Base-by-base conservation (phyloP, 2,329 filamentous ascomycete genomes). In the Xylaria sp. region DNA sequence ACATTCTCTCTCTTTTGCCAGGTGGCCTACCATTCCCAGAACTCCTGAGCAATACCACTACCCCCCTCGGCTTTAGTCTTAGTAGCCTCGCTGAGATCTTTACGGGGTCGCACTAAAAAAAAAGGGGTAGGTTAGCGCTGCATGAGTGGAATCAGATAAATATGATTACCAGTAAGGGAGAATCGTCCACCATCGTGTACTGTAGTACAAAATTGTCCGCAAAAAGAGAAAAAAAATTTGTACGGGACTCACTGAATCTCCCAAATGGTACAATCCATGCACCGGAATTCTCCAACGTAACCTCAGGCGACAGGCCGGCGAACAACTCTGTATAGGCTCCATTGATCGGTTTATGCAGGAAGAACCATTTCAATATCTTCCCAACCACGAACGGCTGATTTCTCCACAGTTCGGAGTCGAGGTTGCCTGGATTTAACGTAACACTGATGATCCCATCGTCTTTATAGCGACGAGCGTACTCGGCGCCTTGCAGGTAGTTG, bases 1-100 rank as follows among this genome's bases (percentile, higher is more conserved):
- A n/a, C n/a, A n/a, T n/a, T n/a, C n/a, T n/a, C n/a, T n/a, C n/a
- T n/a, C n/a, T n/a, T n/a, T n/a, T n/a, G n/a, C n/a, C n/a, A n/a
- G n/a, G n/a, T n/a, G n/a, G n/a, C n/a, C n/a, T n/a, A n/a, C 78
- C 78, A 81, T 4, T 77, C 74, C 78, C 77, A 81, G 57, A 81
- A 79, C 48, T 72, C 66, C 38, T 69, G 54, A 3, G 73, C 75
- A 53, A 73, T 69, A 1, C 74, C 76, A 21, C 65, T 74, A 3
- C 77, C 76, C 27, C 75, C 75, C 23, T 78, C 73, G 9, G 66
- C 67, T 35, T 70, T 59, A 3, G 67, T 54, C 62, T 69, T 73
- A 1, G 68, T 67, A 9, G 64, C 71, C 1, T 68, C 66, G 7
- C 65, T 70, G 17, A 77, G 44, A 56, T 77, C 76, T 21, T 67